phyloP scores from a whole-genome alignment of 257 asterid genomes.

The Nicotiana tomentosiformis region DNA sequence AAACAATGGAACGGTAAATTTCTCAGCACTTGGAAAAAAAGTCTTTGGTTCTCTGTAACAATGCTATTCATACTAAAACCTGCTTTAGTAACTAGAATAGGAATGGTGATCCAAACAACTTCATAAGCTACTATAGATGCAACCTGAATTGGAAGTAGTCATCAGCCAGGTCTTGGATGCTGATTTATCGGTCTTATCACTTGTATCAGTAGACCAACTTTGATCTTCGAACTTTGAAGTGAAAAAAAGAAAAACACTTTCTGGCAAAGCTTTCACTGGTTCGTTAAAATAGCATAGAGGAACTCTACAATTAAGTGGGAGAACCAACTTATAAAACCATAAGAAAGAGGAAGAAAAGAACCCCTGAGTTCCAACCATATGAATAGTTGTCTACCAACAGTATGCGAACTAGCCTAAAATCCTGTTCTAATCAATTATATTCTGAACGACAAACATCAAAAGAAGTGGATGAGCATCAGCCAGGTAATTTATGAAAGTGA shows the following conservation, averaged over 20 bases:
- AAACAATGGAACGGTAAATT: not conserved
- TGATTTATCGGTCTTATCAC: too few relatives aligned
- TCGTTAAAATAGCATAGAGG: too few relatives aligned
- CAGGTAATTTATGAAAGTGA: not conserved
- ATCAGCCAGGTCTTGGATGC: too few relatives aligned
- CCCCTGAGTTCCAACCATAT: not conserved
- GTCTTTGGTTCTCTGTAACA: not conserved
- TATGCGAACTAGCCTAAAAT: not conserved
- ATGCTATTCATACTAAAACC: not conserved
- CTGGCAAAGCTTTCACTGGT: too few relatives aligned
- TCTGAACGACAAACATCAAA: not conserved
- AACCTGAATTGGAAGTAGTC: too few relatives aligned
- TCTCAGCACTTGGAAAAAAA: not conserved
- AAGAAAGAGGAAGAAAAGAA: not conserved
- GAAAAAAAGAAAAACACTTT: too few relatives aligned
- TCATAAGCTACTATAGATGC: too few relatives aligned
- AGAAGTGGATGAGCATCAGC: not conserved
- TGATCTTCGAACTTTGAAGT: too few relatives aligned
- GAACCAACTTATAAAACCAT: not conserved
- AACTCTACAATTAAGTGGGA: not conserved
- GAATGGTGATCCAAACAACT: too few relatives aligned
- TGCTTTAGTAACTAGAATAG: too few relatives aligned
- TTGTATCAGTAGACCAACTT: too few relatives aligned
- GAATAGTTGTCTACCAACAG: not conserved
- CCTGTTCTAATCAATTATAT: not conserved